phyloP scores from a whole-genome alignment of 768 basidiomycete species.

The Boletus reticulatus region DNA sequence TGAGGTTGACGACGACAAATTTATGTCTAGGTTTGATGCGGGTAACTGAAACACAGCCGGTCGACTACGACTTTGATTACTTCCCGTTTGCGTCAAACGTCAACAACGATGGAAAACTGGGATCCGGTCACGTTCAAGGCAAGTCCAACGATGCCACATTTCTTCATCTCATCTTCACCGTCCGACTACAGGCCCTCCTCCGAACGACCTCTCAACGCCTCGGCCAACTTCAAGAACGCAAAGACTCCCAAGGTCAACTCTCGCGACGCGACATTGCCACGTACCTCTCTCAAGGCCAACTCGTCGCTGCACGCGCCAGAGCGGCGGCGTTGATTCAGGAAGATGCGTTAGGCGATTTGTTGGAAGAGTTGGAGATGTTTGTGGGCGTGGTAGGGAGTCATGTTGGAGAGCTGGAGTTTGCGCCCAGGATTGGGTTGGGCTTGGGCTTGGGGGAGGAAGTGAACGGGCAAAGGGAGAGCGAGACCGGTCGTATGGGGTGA shows the following conservation, averaged over 20 bases:
- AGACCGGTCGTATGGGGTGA: slow-evolving; percentile 32
- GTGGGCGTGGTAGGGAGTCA: slow-evolving; percentile 60
- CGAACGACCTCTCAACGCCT: slow-evolving; percentile 62
- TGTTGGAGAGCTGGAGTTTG: slow-evolving; percentile 50
- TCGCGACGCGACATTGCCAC: slow-evolving; percentile 68
- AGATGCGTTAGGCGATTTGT: slow-evolving; percentile 57
- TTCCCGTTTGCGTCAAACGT: neutral
- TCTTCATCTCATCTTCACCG: neutral
- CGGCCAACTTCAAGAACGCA: slow-evolving; percentile 67
- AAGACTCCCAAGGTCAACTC: slow-evolving; percentile 61
- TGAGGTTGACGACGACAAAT: neutral
- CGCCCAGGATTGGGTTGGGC: slow-evolving; percentile 1
- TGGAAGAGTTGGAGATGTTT: slow-evolving; percentile 66
- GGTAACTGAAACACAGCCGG: neutral
- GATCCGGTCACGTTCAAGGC: slow-evolving; percentile 32
- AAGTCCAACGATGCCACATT: neutral
- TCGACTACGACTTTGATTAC: neutral
- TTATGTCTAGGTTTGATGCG: neutral
- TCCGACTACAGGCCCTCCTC: slow-evolving; percentile 50
- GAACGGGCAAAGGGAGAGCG: neutral
- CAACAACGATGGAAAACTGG: slow-evolving; percentile 32
- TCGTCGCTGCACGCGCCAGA: slow-evolving; percentile 67
- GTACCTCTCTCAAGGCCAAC: slow-evolving; percentile 57
- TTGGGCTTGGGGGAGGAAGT: neutral
- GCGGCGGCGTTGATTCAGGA: slow-evolving; percentile 65